Conservation (phyloP, 2,329 filamentous ascomycete species). For the Ophiostoma perfectum region DNA sequence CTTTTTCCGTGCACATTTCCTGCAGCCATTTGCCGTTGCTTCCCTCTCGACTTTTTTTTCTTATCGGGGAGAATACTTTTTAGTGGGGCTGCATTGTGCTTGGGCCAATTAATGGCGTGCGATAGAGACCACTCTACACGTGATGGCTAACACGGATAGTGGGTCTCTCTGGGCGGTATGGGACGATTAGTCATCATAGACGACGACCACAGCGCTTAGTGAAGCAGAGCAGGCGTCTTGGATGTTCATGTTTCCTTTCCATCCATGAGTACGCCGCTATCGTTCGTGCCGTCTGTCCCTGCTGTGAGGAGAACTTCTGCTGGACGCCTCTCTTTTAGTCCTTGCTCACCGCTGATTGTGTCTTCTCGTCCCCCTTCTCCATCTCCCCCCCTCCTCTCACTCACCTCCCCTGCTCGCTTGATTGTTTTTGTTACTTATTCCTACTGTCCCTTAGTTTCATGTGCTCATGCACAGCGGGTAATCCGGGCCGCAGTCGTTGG, state of each 20-base stretch:
- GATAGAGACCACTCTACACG: conserved; percentile 1
- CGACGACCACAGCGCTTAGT: background rate
- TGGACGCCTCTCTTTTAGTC: too few relatives aligned
- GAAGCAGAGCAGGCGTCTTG: background rate
- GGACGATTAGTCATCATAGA: background rate
- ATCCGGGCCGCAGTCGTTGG: background rate
- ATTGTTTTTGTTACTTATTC: too few relatives aligned
- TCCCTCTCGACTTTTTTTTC: conserved; percentile 21
- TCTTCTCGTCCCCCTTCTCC: too few relatives aligned
- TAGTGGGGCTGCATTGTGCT: background rate
- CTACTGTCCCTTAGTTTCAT: background rate
- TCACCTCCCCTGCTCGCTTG: too few relatives aligned
- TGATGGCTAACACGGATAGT: conserved; percentile 8
- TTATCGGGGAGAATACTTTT: conserved; percentile 21
- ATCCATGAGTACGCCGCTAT: too few relatives aligned
- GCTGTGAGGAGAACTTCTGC: too few relatives aligned
- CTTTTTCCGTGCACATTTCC: conserved; percentile 13
- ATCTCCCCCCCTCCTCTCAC: too few relatives aligned
- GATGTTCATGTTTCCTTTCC: too few relatives aligned
- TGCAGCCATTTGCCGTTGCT: conserved; percentile 9
- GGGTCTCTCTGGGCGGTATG: background rate
- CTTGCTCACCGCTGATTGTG: too few relatives aligned
- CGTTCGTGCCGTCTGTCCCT: too few relatives aligned
- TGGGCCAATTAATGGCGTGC: background rate
- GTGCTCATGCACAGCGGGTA: background rate